Base-by-base conservation (phyloP, 2,329 filamentous ascomycete genomes). In the Plectosphaerella plurivora region DNA sequence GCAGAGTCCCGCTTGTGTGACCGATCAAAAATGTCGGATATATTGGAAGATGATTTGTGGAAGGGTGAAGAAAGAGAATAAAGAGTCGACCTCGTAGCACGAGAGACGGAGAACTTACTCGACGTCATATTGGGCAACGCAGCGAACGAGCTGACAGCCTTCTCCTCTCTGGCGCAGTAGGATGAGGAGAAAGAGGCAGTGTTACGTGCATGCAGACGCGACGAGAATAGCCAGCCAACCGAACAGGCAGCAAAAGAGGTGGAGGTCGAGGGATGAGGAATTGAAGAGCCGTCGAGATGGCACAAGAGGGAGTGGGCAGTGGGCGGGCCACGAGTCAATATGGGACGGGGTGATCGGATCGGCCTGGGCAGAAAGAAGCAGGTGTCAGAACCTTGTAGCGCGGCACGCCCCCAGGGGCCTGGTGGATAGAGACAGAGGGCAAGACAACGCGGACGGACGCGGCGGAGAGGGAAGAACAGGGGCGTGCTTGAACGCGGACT, bases 71-170 rank as follows among this genome's bases (percentile, higher is more conserved):
- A 64, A 61, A 73, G 55, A 53, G 48, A 50, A 50, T 44, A 67
- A 59, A 67, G 64, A 58, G 67, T 63, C 57, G 73, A 63, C 51
- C 67, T 60, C 53, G 66, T 64, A 50, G 67, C 65, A 63, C 69
- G 65, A 60, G 47, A 57, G 45, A 53, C 51, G 49, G 55, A 55
- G 45, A 57, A 74, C 71, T 74, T 76, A 71, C 69, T 70, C 61
- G 73, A 73, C 65, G 72, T 68, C 72, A 75, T 75, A 60, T 61
- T 69, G 68, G 67, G 67, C 63, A 65, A 64, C 50, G n/a, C 35
- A 35, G 20, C 28, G 28, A 33, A 33, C 53, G 63, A 20, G 41
- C 41, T 44, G 41, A 9, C 18, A 44, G 41, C 10, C 11, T 20
- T 33, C 28, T n/a, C 16, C 37, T 41, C 41, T 44, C n/a, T 16